These are phyloP conservation scores for Cystobasidium pallidum DNA, from an alignment of 1,284 basidiomycete genomes.

Conservation along the genomic window DNA sequence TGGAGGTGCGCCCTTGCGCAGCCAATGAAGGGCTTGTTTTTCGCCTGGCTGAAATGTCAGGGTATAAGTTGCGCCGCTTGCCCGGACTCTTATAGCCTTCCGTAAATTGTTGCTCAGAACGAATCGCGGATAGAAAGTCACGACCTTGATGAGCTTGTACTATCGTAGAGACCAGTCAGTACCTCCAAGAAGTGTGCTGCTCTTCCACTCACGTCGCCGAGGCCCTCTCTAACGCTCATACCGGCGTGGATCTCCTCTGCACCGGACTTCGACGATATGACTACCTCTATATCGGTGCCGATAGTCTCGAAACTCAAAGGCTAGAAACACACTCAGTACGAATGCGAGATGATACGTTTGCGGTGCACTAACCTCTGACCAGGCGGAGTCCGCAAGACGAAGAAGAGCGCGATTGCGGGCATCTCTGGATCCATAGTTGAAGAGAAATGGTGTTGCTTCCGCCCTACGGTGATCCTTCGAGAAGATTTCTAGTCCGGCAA, in stretches of 20 bases:
- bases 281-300: conserved; percentile 82
- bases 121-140: conserved; percentile 89
- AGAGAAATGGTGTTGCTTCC: conserved; percentile 61
- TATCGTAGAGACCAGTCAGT: conserved; percentile 48
- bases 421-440: conserved; percentile 79
- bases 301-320: conserved; percentile 88
- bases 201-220: conserved; percentile 67
- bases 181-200: neutral
- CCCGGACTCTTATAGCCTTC: conserved; percentile 76
- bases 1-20: conserved; percentile 66
- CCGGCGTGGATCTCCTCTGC: conserved; percentile 84
- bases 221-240: conserved; percentile 87
- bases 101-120: conserved; percentile 80
- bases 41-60: conserved; percentile 64
- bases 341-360: no score
- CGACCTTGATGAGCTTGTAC: conserved; percentile 94
- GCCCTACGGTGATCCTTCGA: conserved; percentile 47
- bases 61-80: conserved; percentile 68
- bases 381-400: conserved; percentile 80
- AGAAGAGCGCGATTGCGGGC: conserved; percentile 83
- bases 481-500: conserved; percentile 68
- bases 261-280: conserved; percentile 70
- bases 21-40: conserved; percentile 70
- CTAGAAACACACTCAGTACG: conserved; percentile 56
- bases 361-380: conserved; percentile 72